Conservation (phyloP, 2,329 filamentous ascomycete genomes). For the Exophiala aquamarina region DNA sequence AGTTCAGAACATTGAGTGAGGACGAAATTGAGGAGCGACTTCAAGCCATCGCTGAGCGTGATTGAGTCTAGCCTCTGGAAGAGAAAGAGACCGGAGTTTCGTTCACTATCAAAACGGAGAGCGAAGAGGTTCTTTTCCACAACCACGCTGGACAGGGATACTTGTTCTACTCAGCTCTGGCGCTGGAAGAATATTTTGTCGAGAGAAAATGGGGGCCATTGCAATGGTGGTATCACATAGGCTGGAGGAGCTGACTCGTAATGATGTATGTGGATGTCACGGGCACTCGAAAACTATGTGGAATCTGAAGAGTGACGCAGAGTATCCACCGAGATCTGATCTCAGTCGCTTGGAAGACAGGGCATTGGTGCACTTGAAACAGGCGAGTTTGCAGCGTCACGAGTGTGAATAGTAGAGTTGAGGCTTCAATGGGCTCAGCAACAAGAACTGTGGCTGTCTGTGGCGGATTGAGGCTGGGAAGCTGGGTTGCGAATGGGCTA, state of each 20-base stretch:
- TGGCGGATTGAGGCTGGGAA: background rate
- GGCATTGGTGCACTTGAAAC: background rate
- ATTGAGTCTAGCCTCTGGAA: conserved; percentile 53
- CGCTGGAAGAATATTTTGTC: conserved; percentile 3
- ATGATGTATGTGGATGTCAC: background rate
- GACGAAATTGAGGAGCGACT: conserved; percentile 98
- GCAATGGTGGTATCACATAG: conserved; percentile 10
- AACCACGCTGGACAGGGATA: conserved; percentile 28
- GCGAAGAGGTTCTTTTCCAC: background rate
- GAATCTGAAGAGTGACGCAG: background rate
- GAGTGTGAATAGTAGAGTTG: background rate
- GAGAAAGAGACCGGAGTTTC: background rate
- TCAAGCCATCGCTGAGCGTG: conserved; percentile 98
- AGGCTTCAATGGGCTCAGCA: too few species aligned
- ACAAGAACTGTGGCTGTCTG: too few species aligned
- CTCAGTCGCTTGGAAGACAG: conserved; percentile 8
- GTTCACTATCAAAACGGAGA: too few species aligned
- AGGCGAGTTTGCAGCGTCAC: conserved; percentile 8
- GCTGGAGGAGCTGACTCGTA: conserved; percentile 14
- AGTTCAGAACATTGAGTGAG: conserved; percentile 87
- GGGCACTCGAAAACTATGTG: background rate
- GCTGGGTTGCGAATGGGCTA: background rate
- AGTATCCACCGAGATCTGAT: conserved; percentile 9
- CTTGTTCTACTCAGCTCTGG: conserved; percentile 12
- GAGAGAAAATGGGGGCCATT: conserved; percentile 14